Evolutionary conservation across 73 alveolate genomes (phyloP), one percentile per base, ranked within the genome.

Genomic region (Paramecium bursaria): DNA sequence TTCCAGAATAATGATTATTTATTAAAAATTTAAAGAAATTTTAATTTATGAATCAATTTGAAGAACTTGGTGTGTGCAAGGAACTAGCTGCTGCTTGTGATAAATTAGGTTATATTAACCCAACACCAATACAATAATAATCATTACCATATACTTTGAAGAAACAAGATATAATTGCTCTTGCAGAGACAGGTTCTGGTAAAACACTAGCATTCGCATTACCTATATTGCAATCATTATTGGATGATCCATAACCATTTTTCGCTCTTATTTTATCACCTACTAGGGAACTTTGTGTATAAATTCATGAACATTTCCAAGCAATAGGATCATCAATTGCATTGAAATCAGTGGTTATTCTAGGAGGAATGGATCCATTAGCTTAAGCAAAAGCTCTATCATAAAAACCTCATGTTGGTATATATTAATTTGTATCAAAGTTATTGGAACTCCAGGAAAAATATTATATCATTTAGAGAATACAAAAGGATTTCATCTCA

Each of bases 361-460:
- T 96, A 5, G 99, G 99, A 29, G 99, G 99, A 13, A 90, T 96
- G 46, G 99, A 96, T 86, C 92, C 96, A 89, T 91, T 96, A 27
- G 88, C 95, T 14, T 95, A 98, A 88, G 99, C 99, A 14, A 94
- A 97, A 54, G 95, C 99, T 48, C 91, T 98, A 52, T 89, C 98
- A 23, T 95, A 97, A 89, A 97, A 97, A 29, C 99, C 99, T 2
- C 99, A 98, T 75, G 92, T 98, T 15, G 90, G 86, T 53, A 53
- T 27, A 15, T 2, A n/a, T 1, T 9, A 44, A 22, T 22, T 14
- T 2, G 3, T 3, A 23, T 44, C 57, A 91, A 94, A 26, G 90
- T 98, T 22, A 91, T 98, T 15, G 99, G 99, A 14, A 95, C 99
- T 6, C 99, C 99, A 4, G 99, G 99, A 5, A 91, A 99, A 57